These are phyloP conservation scores for Neoboletus brunneissimus DNA, from an alignment of 768 basidiomycete species.

Conservation along the genomic window DNA sequence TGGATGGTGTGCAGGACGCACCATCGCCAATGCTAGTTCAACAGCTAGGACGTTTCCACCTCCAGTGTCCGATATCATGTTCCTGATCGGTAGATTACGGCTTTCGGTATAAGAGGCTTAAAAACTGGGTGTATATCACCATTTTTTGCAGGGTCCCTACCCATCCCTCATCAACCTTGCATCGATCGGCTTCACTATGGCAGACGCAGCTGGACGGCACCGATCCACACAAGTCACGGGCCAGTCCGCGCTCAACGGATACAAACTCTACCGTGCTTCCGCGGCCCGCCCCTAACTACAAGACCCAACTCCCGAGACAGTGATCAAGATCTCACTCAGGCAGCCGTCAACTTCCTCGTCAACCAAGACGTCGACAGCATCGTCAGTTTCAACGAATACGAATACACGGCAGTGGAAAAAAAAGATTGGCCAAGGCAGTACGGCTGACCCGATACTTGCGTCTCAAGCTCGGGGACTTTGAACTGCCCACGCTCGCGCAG, in stretches of 20 bases:
- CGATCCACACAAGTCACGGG: not conserved
- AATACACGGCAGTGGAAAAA: not conserved
- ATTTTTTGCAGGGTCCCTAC: not conserved
- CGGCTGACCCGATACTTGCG: constrained; percentile 17
- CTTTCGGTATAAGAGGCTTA: not conserved
- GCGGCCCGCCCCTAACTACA: constrained; percentile 25
- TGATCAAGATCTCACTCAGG: constrained; percentile 7
- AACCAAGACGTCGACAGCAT: not conserved
- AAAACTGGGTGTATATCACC: not conserved
- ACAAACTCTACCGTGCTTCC: constrained; percentile 22
- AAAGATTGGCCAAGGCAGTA: not conserved
- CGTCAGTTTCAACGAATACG: not conserved
- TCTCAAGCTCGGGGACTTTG: constrained; percentile 13
- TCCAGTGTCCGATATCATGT: not conserved
- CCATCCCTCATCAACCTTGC: not conserved
- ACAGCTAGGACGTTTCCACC: not conserved
- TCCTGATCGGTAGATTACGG: not conserved
- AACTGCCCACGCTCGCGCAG: constrained; percentile 16
- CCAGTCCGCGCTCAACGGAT: constrained; percentile 7
- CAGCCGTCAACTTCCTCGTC: not conserved
- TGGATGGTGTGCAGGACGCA: too few relatives aligned
- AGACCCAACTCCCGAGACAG: not conserved
- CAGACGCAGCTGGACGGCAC: not conserved
- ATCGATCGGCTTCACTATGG: not conserved
- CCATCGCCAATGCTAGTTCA: not conserved